A percentile compares a stretch with the other conserved stretches of the same genome.
Conservation (phyloP, 257 asterid species). For the Penstemon barbatus region DNA sequence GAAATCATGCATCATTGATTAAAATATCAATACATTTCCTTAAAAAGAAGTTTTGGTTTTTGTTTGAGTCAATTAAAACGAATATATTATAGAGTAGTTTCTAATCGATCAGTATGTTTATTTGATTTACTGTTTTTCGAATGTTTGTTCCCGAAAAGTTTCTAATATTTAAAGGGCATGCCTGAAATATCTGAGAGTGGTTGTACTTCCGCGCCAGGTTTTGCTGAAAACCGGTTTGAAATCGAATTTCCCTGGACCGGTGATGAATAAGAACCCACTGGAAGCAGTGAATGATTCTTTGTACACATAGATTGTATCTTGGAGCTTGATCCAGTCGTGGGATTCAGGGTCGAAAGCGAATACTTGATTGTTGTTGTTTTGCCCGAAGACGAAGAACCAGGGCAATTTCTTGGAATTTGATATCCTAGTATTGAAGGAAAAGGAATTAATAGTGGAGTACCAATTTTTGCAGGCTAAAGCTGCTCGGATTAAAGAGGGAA, state of each 20-base stretch:
- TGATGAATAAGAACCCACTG: slow-evolving; percentile 30
- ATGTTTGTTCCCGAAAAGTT: no score
- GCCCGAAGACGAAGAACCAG: slow-evolving; percentile 39
- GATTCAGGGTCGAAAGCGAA: slow-evolving; percentile 41
- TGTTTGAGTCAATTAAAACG: no score
- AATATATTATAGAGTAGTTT: no score
- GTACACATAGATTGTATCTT: slow-evolving; percentile 2
- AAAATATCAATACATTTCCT: no score
- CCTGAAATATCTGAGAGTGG: slow-evolving; percentile 26
- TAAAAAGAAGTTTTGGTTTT: no score
- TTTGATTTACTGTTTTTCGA: no score
- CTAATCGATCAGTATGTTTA: no score
- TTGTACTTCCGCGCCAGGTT: slow-evolving; percentile 26
- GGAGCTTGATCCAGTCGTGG: slow-evolving; percentile 36
- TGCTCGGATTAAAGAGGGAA: slow-evolving; percentile 34
- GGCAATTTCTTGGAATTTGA: slow-evolving; percentile 24
- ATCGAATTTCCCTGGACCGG: slow-evolving; percentile 21
- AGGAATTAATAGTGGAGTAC: slow-evolving; percentile 25
- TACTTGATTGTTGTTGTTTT: slow-evolving; percentile 13
- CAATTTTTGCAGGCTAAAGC: slow-evolving; percentile 44
- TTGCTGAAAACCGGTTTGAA: slow-evolving; percentile 23
- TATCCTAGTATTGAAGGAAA: slow-evolving; percentile 29
- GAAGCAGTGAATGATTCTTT: slow-evolving; percentile 25
- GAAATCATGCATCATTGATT: neutral
- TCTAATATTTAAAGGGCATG: no score